Percentiles rank a stretch among this genome's conserved stretches.
phyloP scores from a whole-genome alignment of 139 green algal species.

The Chlorella sp. region DNA sequence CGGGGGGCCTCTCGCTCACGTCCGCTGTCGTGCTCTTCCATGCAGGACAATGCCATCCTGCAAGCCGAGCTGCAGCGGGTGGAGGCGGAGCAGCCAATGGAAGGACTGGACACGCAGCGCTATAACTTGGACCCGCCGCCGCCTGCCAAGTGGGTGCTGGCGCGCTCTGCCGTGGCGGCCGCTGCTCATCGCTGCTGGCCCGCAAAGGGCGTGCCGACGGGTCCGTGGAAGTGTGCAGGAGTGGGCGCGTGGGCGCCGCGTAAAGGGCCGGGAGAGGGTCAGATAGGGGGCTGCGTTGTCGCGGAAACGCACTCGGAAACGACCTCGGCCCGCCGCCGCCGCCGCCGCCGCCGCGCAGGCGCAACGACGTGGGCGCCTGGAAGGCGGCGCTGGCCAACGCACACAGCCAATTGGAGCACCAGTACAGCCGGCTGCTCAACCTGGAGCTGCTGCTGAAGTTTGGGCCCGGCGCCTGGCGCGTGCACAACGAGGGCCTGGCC shows the following conservation, averaged over 20 bases:
- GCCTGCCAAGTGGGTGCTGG: too few species aligned
- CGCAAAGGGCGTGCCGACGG: too few species aligned
- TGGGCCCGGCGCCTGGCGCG: slow-evolving; percentile 67
- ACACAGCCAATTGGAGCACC: slow-evolving; percentile 79
- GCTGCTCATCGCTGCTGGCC: too few species aligned
- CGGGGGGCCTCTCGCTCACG: neutral
- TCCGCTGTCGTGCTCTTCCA: neutral
- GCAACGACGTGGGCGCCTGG: slow-evolving; percentile 65
- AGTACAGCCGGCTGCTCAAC: slow-evolving; percentile 75
- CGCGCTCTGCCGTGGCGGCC: too few species aligned
- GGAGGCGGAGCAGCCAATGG: slow-evolving; percentile 48
- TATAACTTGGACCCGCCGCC: slow-evolving; percentile 68
- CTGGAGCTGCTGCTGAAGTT: slow-evolving; percentile 80
- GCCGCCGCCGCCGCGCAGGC: slow-evolving; percentile 49
- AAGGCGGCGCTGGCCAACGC: slow-evolving; percentile 68
- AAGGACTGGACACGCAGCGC: slow-evolving; percentile 60
- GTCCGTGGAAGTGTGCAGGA: too few species aligned
- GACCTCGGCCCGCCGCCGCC: too few species aligned
- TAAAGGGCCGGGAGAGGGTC: too few species aligned
- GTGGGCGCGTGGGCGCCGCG: too few species aligned
- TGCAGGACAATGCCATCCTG: slow-evolving; percentile 58
- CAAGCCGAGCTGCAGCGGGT: slow-evolving; percentile 50
- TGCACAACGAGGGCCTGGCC: slow-evolving; percentile 47
- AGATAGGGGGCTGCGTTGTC: too few species aligned
- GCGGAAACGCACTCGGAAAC: too few species aligned